These are phyloP conservation scores for Pleomassaria siparia DNA, from an alignment of 2,329 filamentous ascomycete genomes.

Conservation along the genomic window DNA sequence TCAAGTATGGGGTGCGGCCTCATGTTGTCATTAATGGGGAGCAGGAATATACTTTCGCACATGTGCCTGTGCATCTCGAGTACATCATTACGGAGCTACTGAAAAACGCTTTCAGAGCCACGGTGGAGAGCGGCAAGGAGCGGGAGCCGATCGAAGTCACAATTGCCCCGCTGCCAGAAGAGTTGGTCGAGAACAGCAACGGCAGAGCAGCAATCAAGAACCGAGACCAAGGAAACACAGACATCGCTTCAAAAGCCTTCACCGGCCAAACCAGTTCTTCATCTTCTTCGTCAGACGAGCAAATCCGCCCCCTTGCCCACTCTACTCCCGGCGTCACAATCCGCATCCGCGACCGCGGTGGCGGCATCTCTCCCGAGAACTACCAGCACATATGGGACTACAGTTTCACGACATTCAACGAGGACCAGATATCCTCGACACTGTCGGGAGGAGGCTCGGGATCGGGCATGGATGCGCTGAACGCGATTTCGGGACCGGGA, in stretches of 20 bases:
- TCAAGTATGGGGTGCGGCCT: slow-evolving; percentile 89
- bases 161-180: slow-evolving; percentile 71
- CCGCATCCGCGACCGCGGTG: slow-evolving; percentile 91
- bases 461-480: slow-evolving; percentile 64
- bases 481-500: slow-evolving; percentile 71
- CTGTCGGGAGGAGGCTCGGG: slow-evolving; percentile 41
- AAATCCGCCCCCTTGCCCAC: slow-evolving; percentile 49
- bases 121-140: slow-evolving; percentile 79
- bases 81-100: slow-evolving; percentile 96
- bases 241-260: slow-evolving; percentile 33
- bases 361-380: slow-evolving; percentile 84
- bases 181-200: slow-evolving; percentile 26
- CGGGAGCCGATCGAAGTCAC: slow-evolving; percentile 87
- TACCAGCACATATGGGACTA: slow-evolving; percentile 93
- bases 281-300: slow-evolving; percentile 27
- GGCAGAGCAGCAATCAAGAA: slow-evolving; percentile 22
- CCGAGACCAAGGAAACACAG: slow-evolving; percentile 33
- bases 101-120: slow-evolving; percentile 95
- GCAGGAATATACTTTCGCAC: slow-evolving; percentile 84
- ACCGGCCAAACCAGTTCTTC: slow-evolving; percentile 23
- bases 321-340: slow-evolving; percentile 85
- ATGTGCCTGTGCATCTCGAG: slow-evolving; percentile 93
- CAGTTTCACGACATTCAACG: slow-evolving; percentile 92
- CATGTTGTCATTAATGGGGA: slow-evolving; percentile 80
- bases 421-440: slow-evolving; percentile 56